Evolutionary conservation across 805 yeast genomes (phyloP), one percentile per base, ranked within the genome.

Genomic region (Kuraishia hungarica): DNA sequence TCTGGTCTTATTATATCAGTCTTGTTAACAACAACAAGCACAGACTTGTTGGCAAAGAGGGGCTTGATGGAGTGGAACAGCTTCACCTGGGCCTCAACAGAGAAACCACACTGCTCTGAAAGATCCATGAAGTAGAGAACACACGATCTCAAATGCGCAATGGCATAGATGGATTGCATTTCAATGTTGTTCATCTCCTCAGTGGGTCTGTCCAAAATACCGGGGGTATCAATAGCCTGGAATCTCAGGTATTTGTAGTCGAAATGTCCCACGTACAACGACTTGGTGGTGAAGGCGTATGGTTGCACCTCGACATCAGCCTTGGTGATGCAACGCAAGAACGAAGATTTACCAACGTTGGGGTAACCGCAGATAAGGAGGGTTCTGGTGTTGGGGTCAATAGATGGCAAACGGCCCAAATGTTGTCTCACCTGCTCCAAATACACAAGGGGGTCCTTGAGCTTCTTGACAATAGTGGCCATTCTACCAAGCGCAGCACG

Each of bases 251-350:
- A 96, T 76, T 94, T 94, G 78, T 94, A 94, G 76, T 94, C 99
- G 70, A 94, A 94, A 76, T 94, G 99, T 62, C 99, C 99, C 57
- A 94, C 99, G 66, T 90, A 94, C 64, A 94, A 77, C 35, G 97
- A 89, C 76, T 94, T 94, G 58, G 99, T 94, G 62, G 99, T 94
- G 84, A 94, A 94, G 39, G 99, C 99, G 72, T 94, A 94, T 48
- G 99, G 99, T 74, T 94, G 99, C 58, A 94, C 99, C 69, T 94
- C 99, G 57, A 94, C 99, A 66, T 94, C 98, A 47, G 98, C 98
- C 66, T 96, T 89, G 60, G 99, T 94, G 73, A 94, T 89, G 71
- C 94, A 83, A 67, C 84, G 81, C 72, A 94, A 80, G 74, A 94
- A 94, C 17, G 97, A 90, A 15, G 99, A 94, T 74, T 94, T 94